Base-by-base conservation (phyloP, 352 stramenopile species). In the Globisporangium paddicum region DNA sequence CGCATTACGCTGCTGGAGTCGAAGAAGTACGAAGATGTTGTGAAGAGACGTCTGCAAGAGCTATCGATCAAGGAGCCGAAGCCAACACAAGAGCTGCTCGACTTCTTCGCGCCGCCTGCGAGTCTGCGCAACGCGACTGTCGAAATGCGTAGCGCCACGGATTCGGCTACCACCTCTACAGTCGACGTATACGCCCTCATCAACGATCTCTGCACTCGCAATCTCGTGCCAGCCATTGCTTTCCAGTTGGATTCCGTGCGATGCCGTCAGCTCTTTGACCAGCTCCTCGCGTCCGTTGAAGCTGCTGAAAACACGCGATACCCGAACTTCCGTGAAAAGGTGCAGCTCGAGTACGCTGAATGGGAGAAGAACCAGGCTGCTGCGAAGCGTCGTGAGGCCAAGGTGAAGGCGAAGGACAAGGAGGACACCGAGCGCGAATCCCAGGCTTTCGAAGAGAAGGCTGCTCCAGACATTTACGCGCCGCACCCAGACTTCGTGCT, bases 401-500 rank as follows among this genome's bases (percentile, higher is more conserved):
- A 98, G 66, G 89, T 89, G 13, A 94, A 97, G 69, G 85, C 91
- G 19, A 97, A 97, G 66, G 93, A 98, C 47, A 88, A 90, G 55
- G 85, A 94, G 66, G 85, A 94, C 18, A 75, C 89, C 16, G 82
- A 86, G 46, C 85, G 85, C 38, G 85, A 94, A 64, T 62, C 81
- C 18, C 85, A 94, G 55, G 85, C 80, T 11, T 94, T 94, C 37
- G 82, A 94, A 55, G 85, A 94, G 54, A 86, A 83, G 40, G 77
- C 82, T 18, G 79, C 82, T 58, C 85, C 85, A 62, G 96, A 99
- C 74, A 98, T 98, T 40, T 98, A 97, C 42, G 92, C 95, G 5
- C 97, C 97, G 14, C 97, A 99, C 69, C 95, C 97, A n/a, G 97
- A 99, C 60, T 99, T 98, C 60, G 95, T 99, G 53, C 75, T 99